Conservation (phyloP, 2,329 filamentous ascomycete genomes). For the Helotiales sp. region DNA sequence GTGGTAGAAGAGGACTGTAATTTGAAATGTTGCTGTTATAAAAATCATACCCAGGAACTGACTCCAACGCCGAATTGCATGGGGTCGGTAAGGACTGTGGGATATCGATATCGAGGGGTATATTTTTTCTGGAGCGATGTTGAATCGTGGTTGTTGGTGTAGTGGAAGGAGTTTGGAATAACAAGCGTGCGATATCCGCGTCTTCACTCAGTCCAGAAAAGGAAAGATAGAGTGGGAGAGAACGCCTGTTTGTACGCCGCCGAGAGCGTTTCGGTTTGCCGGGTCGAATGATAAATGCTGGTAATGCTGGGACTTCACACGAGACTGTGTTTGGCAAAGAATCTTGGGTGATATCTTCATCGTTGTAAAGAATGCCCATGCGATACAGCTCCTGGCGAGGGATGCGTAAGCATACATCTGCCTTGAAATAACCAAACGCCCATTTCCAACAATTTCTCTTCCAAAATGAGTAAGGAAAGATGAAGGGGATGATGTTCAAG, state of each 20-base stretch:
- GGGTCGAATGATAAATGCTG: constrained; percentile 22
- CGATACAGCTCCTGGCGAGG: constrained; percentile 27
- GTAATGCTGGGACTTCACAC: constrained; percentile 20
- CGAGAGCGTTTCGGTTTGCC: constrained; percentile 21
- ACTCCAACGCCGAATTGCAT: constrained; percentile 11
- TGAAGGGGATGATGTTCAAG: constrained; percentile 23
- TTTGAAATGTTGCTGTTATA: constrained; percentile 3
- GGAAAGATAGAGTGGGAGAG: constrained; percentile 20
- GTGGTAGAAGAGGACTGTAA: constrained; percentile 3
- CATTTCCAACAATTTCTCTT: too few relatives aligned
- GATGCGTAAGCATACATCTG: constrained; percentile 32
- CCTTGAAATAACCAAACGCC: constrained; percentile 10
- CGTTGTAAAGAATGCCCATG: constrained; percentile 25
- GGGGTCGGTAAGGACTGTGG: constrained; percentile 29
- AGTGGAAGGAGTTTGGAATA: constrained; percentile 11
- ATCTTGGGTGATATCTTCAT: constrained; percentile 17
- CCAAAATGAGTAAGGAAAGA: constrained; percentile 12
- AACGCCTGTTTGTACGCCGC: constrained; percentile 17
- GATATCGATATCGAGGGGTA: constrained; percentile 14
- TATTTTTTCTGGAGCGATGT: constrained; percentile 18
- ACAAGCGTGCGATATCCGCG: constrained; percentile 21
- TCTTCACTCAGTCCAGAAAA: constrained; percentile 24
- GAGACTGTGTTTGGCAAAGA: constrained; percentile 12
- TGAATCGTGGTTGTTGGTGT: constrained; percentile 23
- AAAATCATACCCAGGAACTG: not conserved